phyloP scores from a whole-genome alignment of 2,329 filamentous ascomycete genomes.

The Paecilomyces niveus region DNA sequence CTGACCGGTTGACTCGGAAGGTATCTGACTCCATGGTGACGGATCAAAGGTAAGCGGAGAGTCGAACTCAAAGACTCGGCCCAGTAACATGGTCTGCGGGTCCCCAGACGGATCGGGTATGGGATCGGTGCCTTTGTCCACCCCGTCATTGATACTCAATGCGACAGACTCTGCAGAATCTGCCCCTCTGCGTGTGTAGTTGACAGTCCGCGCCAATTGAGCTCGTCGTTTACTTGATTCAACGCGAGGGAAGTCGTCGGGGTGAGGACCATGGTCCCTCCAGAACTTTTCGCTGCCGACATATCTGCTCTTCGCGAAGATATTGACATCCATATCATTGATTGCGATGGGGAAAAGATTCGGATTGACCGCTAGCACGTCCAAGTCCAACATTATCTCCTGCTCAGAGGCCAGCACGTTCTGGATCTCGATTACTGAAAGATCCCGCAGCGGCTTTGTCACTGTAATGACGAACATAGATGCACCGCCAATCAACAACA shows the following conservation, averaged over 20 bases:
- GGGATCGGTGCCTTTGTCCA: slow-evolving; percentile 55
- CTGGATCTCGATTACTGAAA: slow-evolving; percentile 71
- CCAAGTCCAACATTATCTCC: slow-evolving; percentile 88
- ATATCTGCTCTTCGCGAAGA: slow-evolving; percentile 91
- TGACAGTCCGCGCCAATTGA: slow-evolving; percentile 20
- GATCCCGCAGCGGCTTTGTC: slow-evolving; percentile 74
- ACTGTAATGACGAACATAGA: slow-evolving; percentile 87
- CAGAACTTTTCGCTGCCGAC: slow-evolving; percentile 55
- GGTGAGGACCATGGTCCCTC: slow-evolving; percentile 24
- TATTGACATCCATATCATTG: slow-evolving; percentile 77
- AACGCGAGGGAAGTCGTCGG: slow-evolving; percentile 21
- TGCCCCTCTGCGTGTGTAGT: slow-evolving; percentile 13
- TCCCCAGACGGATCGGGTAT: slow-evolving; percentile 52
- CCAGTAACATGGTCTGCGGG: slow-evolving; percentile 82
- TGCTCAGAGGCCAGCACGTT: slow-evolving; percentile 92
- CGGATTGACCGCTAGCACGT: slow-evolving; percentile 82
- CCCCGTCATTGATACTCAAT: slow-evolving; percentile 21
- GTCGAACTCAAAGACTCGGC: slow-evolving; percentile 78
- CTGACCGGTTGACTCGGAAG: slow-evolving; percentile 69
- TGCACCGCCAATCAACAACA: slow-evolving; percentile 75
- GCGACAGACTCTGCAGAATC: slow-evolving; percentile 12
- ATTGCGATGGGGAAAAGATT: slow-evolving; percentile 87
- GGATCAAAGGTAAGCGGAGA: slow-evolving; percentile 84
- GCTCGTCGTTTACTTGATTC: slow-evolving; percentile 27
- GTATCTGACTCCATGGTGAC: slow-evolving; percentile 70